These are phyloP conservation scores for Eucalyptus regnans DNA, from an alignment of 345 rosid genomes.

Conservation along the genomic window DNA sequence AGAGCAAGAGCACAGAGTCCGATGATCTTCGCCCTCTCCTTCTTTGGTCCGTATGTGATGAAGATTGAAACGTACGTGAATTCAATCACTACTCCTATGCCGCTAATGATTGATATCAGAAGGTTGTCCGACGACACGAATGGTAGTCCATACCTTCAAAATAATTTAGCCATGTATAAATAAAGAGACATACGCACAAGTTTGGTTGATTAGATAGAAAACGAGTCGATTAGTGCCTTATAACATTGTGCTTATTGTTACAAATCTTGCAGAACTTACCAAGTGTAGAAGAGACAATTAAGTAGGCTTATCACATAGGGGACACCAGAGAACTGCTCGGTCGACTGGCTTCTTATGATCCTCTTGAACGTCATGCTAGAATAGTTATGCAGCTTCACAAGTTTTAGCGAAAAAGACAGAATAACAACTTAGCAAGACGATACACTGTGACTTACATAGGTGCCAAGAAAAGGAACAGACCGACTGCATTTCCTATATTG, in stretches of 20 bases:
- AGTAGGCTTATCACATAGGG: background rate
- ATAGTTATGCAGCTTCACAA: background rate
- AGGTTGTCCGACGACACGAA: background rate
- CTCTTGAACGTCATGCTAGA: background rate
- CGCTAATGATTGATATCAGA: background rate
- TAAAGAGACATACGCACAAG: background rate
- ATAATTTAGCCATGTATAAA: background rate
- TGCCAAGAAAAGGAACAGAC: background rate
- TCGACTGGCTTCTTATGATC: background rate
- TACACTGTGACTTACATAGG: background rate
- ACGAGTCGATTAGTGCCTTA: background rate
- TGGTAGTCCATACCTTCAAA: background rate
- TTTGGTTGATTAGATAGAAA: background rate
- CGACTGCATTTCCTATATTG: background rate
- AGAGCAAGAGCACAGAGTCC: background rate
- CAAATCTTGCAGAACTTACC: background rate
- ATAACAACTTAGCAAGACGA: background rate
- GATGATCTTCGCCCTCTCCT: background rate
- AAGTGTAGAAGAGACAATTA: background rate
- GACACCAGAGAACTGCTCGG: background rate
- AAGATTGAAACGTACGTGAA: background rate
- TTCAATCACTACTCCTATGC: background rate
- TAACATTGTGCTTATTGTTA: background rate
- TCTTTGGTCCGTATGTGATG: background rate
- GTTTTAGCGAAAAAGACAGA: background rate